These are phyloP conservation scores for Pseudoturritis turrita DNA, from an alignment of 345 rosid genomes.

Conservation along the genomic window DNA sequence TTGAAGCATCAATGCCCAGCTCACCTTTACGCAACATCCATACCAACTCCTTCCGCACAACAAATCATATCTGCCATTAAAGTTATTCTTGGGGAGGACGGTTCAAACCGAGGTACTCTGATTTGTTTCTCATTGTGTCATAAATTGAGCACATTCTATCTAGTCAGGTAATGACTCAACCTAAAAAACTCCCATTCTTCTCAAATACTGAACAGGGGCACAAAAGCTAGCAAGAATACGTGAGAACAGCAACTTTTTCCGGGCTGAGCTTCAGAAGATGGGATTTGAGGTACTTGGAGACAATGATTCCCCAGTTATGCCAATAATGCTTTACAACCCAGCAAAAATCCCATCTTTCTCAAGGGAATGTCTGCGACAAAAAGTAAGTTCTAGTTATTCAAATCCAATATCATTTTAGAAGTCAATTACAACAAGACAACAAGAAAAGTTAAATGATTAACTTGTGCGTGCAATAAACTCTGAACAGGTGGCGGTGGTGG, in stretches of 20 bases:
- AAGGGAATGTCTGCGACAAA: conserved; percentile 67
- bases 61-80: conserved; percentile 77
- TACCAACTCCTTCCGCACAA: conserved; percentile 85
- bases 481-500: conserved; percentile 47
- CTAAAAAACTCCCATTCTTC: neutral
- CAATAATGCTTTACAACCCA: conserved; percentile 94
- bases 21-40: conserved; percentile 89
- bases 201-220: conserved; percentile 48
- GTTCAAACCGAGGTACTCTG: conserved; percentile 72
- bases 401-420: neutral
- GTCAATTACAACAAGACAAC: neutral
- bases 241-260: conserved; percentile 86
- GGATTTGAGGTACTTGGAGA: conserved; percentile 98
- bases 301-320: conserved; percentile 91
- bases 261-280: conserved; percentile 89
- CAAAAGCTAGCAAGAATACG: conserved; percentile 83
- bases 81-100: conserved; percentile 89
- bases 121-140: neutral
- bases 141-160: neutral
- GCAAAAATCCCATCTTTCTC: conserved; percentile 95
- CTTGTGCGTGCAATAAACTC: neutral
- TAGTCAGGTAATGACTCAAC: neutral
- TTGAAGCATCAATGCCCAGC: conserved; percentile 76
- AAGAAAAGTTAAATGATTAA: neutral
- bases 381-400: conserved; percentile 38